A percentile compares a stretch with the other conserved stretches of the same genome.
These are phyloP conservation scores for Gossypium mustelinum DNA, from an alignment of 345 rosid genomes.

Conservation along the genomic window DNA sequence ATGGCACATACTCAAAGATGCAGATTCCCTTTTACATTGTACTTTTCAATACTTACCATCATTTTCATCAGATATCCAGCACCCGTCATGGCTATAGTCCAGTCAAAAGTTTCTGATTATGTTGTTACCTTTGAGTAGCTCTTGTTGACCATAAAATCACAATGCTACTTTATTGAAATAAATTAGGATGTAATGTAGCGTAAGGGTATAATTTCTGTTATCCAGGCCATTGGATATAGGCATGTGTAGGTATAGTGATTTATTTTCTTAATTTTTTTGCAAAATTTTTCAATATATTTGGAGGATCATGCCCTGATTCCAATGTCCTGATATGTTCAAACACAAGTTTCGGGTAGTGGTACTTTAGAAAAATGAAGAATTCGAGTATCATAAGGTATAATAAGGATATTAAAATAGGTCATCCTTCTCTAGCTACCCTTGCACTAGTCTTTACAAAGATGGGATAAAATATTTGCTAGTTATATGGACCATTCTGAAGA, in stretches of 20 bases:
- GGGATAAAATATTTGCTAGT: neutral
- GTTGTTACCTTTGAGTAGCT: neutral
- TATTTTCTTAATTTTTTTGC: neutral
- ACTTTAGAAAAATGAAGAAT: neutral
- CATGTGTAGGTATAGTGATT: too few relatives aligned
- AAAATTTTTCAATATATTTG: neutral
- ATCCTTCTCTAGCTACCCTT: neutral
- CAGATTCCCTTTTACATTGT: conserved; percentile 13
- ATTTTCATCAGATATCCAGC: neutral
- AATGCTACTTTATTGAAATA: conserved; percentile 11
- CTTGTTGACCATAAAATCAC: conserved; percentile 17
- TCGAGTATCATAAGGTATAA: neutral
- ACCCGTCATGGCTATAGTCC: neutral
- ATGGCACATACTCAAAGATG: neutral
- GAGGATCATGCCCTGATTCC: neutral
- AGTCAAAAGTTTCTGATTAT: conserved; percentile 6
- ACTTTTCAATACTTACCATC: neutral
- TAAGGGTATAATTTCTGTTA: neutral
- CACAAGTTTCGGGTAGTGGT: neutral
- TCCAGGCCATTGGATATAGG: neutral
- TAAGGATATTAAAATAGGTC: neutral
- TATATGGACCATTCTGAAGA: conserved; percentile 1
- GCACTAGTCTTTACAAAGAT: conserved; percentile 2
- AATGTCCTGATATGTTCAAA: neutral
- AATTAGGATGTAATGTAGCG: conserved; percentile 16